phyloP scores from a whole-genome alignment of 495 filamentous ascomycete species.

The Aspergillus homomorphus region DNA sequence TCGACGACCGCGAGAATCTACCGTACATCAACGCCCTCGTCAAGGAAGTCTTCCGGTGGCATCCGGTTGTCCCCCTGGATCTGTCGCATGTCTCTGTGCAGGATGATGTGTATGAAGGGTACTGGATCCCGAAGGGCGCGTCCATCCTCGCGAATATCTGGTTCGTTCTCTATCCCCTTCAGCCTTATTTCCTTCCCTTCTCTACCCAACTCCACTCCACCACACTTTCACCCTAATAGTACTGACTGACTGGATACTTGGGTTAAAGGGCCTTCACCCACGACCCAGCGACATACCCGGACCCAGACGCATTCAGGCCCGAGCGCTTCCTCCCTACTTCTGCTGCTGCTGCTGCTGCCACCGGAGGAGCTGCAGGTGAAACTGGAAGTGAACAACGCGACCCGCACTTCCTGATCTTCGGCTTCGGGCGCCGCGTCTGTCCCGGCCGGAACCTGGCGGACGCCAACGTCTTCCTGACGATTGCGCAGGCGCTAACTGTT shows the following conservation, averaged over 20 bases:
- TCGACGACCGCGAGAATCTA: constrained; percentile 29
- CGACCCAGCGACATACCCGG: constrained; percentile 31
- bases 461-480: constrained; percentile 32
- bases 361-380: too few relatives aligned
- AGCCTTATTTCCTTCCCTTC: too few relatives aligned
- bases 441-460: constrained; percentile 38
- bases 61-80: constrained; percentile 39
- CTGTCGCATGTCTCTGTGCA: constrained; percentile 54
- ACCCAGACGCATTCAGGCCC: constrained; percentile 34
- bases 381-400: constrained; percentile 23
- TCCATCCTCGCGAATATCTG: constrained; percentile 48
- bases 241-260: not conserved
- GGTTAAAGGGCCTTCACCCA: constrained; percentile 30
- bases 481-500: constrained; percentile 33
- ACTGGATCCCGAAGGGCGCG: constrained; percentile 49
- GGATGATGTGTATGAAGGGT: constrained; percentile 53
- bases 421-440: constrained; percentile 41
- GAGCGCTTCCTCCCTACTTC: constrained; percentile 29
- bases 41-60: constrained; percentile 46
- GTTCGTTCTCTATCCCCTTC: constrained; percentile 26
- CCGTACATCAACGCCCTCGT: constrained; percentile 44
- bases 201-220: too few relatives aligned
- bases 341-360: too few relatives aligned
- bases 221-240: not conserved
- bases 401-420: constrained; percentile 29